phyloP scores from a whole-genome alignment of 2,329 filamentous ascomycete genomes.

The Ampelomyces quisqualis region DNA sequence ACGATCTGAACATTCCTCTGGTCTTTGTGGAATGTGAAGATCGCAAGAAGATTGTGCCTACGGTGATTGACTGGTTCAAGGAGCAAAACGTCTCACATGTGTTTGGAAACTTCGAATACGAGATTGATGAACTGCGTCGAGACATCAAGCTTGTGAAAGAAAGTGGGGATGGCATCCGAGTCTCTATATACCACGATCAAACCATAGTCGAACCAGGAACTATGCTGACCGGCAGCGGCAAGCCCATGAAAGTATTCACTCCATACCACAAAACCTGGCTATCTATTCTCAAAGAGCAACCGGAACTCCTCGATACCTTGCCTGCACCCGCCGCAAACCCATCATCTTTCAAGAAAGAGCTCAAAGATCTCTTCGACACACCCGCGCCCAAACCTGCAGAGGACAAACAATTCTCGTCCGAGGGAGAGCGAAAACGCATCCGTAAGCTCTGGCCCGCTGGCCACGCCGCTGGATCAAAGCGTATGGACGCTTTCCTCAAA shows the following conservation, averaged over 20 bases:
- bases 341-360: conserved; percentile 24
- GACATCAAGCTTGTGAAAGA: conserved; percentile 49
- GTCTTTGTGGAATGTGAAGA: conserved; percentile 48
- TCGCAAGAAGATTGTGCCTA: conserved; percentile 47
- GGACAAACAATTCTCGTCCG: conserved; percentile 45
- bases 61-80: conserved; percentile 48
- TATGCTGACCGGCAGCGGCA: conserved; percentile 46
- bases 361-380: conserved; percentile 37
- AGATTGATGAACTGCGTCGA: conserved; percentile 49
- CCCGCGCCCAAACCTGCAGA: conserved; percentile 40
- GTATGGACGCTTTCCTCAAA: conserved; percentile 47
- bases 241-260: conserved; percentile 55
- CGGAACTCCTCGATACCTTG: conserved; percentile 47
- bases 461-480: conserved; percentile 46
- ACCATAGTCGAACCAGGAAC: conserved; percentile 51
- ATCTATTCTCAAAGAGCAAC: conserved; percentile 45
- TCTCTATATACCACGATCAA: conserved; percentile 53
- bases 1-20: conserved; percentile 52
- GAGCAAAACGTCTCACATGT: conserved; percentile 50
- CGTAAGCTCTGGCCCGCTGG: conserved; percentile 51
- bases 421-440: conserved; percentile 45
- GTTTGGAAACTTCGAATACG: conserved; percentile 52
- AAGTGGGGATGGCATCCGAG: conserved; percentile 40
- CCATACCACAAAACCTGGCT: conserved; percentile 54
- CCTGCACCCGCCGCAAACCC: conserved; percentile 47